Percentiles rank a stretch among this genome's conserved stretches.
Evolutionary conservation across 306 rosid species (phyloP).

Genomic region (Lagenaria siceraria): DNA sequence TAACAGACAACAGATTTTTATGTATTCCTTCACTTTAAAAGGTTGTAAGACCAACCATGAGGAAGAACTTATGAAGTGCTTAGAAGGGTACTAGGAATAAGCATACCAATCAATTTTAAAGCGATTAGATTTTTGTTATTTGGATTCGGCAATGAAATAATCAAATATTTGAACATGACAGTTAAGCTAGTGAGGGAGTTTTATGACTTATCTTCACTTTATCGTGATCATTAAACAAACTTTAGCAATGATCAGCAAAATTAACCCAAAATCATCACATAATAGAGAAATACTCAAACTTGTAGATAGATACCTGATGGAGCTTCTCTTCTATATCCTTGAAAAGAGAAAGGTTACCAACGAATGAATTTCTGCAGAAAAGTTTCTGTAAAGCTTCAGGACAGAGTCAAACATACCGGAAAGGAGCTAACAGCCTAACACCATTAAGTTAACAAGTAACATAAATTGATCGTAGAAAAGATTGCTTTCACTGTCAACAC

Average conservation of each 20-base stretch:
- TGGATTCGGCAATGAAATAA: background rate
- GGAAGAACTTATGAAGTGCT: background rate
- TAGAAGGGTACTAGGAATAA: background rate
- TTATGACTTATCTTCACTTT: background rate
- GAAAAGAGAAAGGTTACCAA: constrained; percentile 82
- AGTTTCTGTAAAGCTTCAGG: constrained; percentile 7
- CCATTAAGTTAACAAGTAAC: background rate
- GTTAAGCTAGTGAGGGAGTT: background rate
- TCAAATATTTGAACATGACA: background rate
- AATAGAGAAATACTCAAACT: constrained; percentile 9
- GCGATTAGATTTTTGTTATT: background rate
- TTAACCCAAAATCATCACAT: constrained; percentile 4
- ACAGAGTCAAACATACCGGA: constrained; percentile 3
- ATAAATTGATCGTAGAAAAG: background rate
- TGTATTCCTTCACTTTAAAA: background rate
- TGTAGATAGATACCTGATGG: constrained; percentile 46
- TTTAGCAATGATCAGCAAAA: constrained; percentile 5
- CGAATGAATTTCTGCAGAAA: constrained; percentile 78
- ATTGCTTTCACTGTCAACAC: background rate
- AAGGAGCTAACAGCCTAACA: background rate
- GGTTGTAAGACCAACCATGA: background rate
- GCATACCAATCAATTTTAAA: background rate
- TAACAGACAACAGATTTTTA: background rate
- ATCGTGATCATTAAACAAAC: background rate
- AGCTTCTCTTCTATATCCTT: constrained; percentile 77